These are phyloP conservation scores for Teunomyces kruisii DNA, from an alignment of 805 yeast genomes.

Conservation along the genomic window DNA sequence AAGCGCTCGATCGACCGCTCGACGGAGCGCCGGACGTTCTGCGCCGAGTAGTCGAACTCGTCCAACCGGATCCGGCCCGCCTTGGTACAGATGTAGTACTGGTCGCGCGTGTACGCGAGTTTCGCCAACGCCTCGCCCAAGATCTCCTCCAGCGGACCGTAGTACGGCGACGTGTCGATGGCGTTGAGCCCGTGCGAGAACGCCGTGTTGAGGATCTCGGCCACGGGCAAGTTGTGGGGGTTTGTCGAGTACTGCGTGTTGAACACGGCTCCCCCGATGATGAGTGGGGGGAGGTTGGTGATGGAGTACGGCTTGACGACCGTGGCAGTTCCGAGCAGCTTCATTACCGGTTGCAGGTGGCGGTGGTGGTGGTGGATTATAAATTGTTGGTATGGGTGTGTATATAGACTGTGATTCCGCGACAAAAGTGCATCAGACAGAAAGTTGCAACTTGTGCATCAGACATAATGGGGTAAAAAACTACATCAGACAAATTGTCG, in stretches of 20 bases:
- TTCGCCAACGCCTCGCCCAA: conserved; percentile 62
- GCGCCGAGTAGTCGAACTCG: conserved; percentile 73
- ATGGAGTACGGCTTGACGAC: conserved; percentile 24
- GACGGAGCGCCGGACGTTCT: conserved; percentile 61
- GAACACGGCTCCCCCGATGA: conserved; percentile 88
- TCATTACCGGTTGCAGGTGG: not conserved
- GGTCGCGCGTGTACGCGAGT: conserved; percentile 49
- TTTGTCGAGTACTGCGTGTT: conserved; percentile 75
- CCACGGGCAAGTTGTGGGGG: conserved; percentile 60
- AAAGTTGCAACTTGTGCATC: not conserved
- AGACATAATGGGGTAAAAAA: not conserved
- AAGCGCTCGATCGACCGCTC: conserved; percentile 66
- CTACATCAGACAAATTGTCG: not conserved
- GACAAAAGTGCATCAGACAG: not conserved
- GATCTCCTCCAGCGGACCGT: conserved; percentile 81
- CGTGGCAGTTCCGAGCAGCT: conserved; percentile 18
- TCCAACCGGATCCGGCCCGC: conserved; percentile 73
- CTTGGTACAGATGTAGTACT: conserved; percentile 75
- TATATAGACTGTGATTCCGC: not conserved
- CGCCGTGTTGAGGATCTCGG: conserved; percentile 56
- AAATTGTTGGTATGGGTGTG: not conserved
- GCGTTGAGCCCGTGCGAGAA: conserved; percentile 71
- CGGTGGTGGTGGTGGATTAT: not conserved
- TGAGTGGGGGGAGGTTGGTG: conserved; percentile 51
- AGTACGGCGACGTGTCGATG: conserved; percentile 89